Evolutionary conservation across 169 alveolate species (phyloP).

Genomic region (Babesia ovata): DNA sequence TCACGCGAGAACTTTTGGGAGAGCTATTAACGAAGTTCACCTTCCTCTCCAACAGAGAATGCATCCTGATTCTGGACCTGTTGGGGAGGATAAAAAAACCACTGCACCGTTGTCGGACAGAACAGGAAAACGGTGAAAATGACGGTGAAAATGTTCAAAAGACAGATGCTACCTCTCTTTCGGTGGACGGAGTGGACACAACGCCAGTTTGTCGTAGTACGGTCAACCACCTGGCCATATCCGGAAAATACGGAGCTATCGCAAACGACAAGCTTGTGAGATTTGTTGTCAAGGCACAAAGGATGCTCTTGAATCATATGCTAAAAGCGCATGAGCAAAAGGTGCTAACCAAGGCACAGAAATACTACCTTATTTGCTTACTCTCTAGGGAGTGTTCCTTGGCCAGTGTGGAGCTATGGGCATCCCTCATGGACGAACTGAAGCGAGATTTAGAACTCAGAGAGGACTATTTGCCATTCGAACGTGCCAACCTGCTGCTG

Average conservation of each 20-base stretch:
- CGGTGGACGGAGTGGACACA: too few species aligned
- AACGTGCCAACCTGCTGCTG: conserved; percentile 54
- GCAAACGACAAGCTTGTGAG: neutral
- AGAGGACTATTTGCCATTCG: conserved; percentile 24
- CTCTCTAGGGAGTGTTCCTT: conserved; percentile 54
- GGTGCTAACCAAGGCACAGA: conserved; percentile 41
- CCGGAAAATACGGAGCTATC: neutral
- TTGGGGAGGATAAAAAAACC: conserved; percentile 57
- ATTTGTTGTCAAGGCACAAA: conserved; percentile 26
- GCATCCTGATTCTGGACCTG: conserved; percentile 21
- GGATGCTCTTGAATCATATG: conserved; percentile 5
- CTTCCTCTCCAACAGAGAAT: conserved; percentile 54
- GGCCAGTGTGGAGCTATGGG: conserved; percentile 35
- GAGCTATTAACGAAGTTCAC: conserved; percentile 41
- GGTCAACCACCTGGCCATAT: neutral
- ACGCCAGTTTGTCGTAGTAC: neutral
- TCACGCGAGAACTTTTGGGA: conserved; percentile 8
- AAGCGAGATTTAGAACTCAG: neutral
- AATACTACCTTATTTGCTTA: conserved; percentile 43
- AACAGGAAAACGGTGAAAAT: neutral
- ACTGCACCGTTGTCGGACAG: conserved; percentile 2
- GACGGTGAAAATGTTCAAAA: neutral
- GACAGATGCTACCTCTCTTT: neutral
- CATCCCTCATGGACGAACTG: conserved; percentile 2
- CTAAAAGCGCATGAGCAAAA: conserved; percentile 23